Percentiles rank a stretch among this genome's conserved stretches.
These are phyloP conservation scores for Peronospora farinosa DNA, from an alignment of 352 stramenopile genomes.

Conservation along the genomic window DNA sequence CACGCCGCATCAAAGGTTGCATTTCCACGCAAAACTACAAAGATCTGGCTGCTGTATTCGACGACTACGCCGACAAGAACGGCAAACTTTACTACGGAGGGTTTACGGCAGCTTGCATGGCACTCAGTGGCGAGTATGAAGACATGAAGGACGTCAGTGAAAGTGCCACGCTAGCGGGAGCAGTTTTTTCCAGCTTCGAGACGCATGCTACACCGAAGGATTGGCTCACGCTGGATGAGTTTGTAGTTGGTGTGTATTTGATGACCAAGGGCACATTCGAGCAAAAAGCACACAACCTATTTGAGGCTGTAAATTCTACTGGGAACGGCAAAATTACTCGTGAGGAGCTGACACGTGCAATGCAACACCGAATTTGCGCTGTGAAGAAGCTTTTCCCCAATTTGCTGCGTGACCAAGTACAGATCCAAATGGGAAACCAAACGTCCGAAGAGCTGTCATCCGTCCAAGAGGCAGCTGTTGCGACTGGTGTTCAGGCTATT, in stretches of 20 bases:
- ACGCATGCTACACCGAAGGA: conserved; percentile 49
- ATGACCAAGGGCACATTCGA: conserved; percentile 77
- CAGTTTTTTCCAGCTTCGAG: conserved; percentile 73
- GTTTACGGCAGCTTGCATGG: conserved; percentile 54
- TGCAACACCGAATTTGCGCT: conserved; percentile 60
- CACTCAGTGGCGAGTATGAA: conserved; percentile 51
- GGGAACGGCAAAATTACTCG: conserved; percentile 69
- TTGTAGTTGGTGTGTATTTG: conserved; percentile 73
- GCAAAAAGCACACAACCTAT: conserved; percentile 72
- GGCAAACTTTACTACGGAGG: conserved; percentile 56
- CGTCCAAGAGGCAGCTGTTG: conserved; percentile 45
- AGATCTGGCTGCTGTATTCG: conserved; percentile 43
- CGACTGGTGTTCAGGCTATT: conserved; percentile 47
- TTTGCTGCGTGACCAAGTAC: conserved; percentile 62
- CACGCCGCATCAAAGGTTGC: conserved; percentile 34
- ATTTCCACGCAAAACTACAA: conserved; percentile 54
- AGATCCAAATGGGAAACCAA: conserved; percentile 51
- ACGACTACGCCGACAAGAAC: conserved; percentile 42
- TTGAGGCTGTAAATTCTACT: conserved; percentile 61
- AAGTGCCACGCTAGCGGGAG: conserved; percentile 54
- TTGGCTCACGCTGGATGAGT: conserved; percentile 72
- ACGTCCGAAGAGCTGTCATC: conserved; percentile 32
- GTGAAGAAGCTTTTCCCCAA: conserved; percentile 76
- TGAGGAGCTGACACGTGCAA: conserved; percentile 63
- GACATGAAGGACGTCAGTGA: conserved; percentile 57